Percentiles rank a stretch among this genome's conserved stretches.
These are phyloP conservation scores for Perkinsus chesapeaki DNA, from an alignment of 169 alveolate species.

Conservation along the genomic window DNA sequence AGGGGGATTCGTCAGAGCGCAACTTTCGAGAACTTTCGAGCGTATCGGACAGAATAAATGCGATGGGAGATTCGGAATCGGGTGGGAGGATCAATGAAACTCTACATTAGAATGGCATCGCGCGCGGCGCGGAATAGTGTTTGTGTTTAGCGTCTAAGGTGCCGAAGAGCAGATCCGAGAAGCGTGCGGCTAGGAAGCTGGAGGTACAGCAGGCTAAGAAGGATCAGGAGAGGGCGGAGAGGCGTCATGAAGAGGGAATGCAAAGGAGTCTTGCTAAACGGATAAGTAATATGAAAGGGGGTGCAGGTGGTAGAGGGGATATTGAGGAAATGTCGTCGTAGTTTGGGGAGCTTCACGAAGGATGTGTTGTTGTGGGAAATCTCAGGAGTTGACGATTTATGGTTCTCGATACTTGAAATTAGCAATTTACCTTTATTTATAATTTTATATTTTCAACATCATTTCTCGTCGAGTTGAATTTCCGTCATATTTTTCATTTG, in stretches of 20 bases:
- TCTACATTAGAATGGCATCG: no score
- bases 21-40: neutral
- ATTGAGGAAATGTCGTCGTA: neutral
- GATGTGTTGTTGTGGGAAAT: no score
- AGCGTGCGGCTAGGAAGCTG: neutral
- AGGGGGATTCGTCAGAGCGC: neutral
- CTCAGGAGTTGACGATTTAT: no score
- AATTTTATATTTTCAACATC: no score
- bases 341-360: no score
- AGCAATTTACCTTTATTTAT: no score
- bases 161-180: neutral
- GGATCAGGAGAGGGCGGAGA: constrained; percentile 5
- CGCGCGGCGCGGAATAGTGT: neutral
- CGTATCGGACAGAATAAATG: no score
- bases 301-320: neutral
- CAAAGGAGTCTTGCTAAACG: neutral
- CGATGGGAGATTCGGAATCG: no score
- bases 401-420: no score
- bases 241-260: neutral
- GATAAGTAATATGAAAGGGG: neutral
- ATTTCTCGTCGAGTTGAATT: no score
- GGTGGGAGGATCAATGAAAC: no score
- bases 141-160: neutral
- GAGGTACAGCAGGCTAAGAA: neutral
- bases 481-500: no score